These are phyloP conservation scores for Stylonectria norvegica DNA, from an alignment of 2,329 filamentous ascomycete species.

Conservation along the genomic window DNA sequence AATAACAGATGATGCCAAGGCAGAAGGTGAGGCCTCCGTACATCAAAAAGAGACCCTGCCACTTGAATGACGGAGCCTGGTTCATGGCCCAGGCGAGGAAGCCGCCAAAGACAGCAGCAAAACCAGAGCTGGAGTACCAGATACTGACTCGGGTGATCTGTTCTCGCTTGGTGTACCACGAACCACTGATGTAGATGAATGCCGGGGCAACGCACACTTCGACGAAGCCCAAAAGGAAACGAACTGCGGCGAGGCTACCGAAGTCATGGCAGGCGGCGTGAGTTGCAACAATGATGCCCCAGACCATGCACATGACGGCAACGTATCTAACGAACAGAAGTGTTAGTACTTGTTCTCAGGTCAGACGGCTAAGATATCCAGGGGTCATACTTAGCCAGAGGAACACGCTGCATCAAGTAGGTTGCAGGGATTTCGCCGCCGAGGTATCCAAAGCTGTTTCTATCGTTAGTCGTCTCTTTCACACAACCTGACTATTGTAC, in stretches of 20 bases:
- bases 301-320: constrained; percentile 5
- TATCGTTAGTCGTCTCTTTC: not conserved
- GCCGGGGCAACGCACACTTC: constrained; percentile 5
- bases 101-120: constrained; percentile 4
- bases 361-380: not conserved
- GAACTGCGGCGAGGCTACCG: constrained; percentile 3
- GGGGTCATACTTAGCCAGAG: constrained; percentile 5
- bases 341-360: not conserved
- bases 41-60: constrained; percentile 4
- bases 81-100: constrained; percentile 4
- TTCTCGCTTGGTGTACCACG: constrained; percentile 8
- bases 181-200: constrained; percentile 4
- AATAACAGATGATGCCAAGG: constrained; percentile 1
- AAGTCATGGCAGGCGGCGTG: constrained; percentile 6
- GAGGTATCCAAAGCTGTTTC: constrained; percentile 9
- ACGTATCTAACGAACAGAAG: not conserved
- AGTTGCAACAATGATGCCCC: constrained; percentile 5
- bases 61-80: constrained; percentile 3
- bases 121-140: constrained; percentile 7
- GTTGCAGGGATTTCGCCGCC: constrained; percentile 7
- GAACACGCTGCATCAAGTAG: constrained; percentile 7
- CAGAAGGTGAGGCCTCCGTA: constrained; percentile 1
- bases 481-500: not conserved
- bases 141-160: constrained; percentile 4
- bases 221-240: constrained; percentile 9